Evolutionary conservation across 2,329 filamentous ascomycete species (phyloP).

Genomic region (Cytospora piceae): DNA sequence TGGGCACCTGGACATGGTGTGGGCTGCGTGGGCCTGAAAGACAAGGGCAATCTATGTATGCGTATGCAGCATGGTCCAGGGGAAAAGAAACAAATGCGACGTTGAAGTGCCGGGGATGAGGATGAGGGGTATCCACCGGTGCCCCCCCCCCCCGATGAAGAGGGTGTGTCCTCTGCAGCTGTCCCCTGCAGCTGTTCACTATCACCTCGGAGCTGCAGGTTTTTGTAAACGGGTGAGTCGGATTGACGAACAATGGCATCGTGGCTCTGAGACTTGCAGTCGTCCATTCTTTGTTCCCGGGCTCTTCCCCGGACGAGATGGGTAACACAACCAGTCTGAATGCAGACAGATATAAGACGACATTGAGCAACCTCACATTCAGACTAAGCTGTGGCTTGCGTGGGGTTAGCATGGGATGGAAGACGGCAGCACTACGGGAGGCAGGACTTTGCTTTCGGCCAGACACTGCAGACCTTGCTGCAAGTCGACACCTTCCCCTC

Average conservation of each 20-base stretch:
- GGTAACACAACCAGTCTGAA: conserved; percentile 15
- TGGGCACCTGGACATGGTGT: conserved; percentile 1
- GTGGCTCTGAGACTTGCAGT: conserved; percentile 5
- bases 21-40: conserved; percentile 12
- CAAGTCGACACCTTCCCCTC: conserved; percentile 28
- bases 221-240: not conserved
- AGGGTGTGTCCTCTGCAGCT: conserved; percentile 27
- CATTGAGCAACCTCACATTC: conserved; percentile 22
- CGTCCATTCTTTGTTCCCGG: not conserved
- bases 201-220: conserved; percentile 25
- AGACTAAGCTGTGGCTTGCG: conserved; percentile 23
- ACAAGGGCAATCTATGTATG: conserved; percentile 14
- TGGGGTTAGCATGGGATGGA: conserved; percentile 20
- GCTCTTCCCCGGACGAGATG: conserved; percentile 5
- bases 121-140: conserved; percentile 25
- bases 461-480: conserved; percentile 18
- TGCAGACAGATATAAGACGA: conserved; percentile 12
- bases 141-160: conserved; percentile 17
- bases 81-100: conserved; percentile 17
- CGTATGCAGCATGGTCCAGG: conserved; percentile 22
- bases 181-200: conserved; percentile 27
- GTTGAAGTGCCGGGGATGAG: conserved; percentile 24
- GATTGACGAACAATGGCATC: conserved; percentile 15
- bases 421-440: conserved; percentile 22
- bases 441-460: conserved; percentile 14